Base-by-base conservation (phyloP, 306 rosid genomes). In the Vachellia pachyceras region DNA sequence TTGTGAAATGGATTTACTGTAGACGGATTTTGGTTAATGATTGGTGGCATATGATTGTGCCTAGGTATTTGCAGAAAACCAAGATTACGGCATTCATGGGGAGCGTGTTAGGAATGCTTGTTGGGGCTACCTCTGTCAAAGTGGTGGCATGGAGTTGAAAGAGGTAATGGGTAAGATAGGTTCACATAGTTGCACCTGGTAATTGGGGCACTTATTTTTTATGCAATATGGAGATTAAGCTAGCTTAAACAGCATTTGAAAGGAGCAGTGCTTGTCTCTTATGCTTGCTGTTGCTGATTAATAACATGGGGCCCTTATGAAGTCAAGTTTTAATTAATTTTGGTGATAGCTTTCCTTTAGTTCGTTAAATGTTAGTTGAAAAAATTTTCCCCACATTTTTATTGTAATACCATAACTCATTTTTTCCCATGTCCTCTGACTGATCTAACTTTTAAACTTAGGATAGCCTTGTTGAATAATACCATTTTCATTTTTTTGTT, bases 41-140 rank as follows among this genome's bases (percentile, higher is more conserved):
- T 72, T 81, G 61, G 84, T 33, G 76, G 23, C 23, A 80, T 58
- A 65, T 88, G 41, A 47, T 78, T 76, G 65, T 81, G 71, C 55
- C 77, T 84, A 95, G 99, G 94, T 93, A 74, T 93, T 95, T 85
- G 98, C 98, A 0, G 98, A 93, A 92, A 90, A 89, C 84, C 99
- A 95, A 88, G 97, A 95, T 80, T 95, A 95, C 47, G 99, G 99
- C 77, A 81, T 89, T 85, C 94, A 95, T 74, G 98, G 99, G 76
- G 99, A 95, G 45, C 98, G 94, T 42, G 99, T 95, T 68, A 88
- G 97, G 82, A 95, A 84, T 85, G 98, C 99, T 82, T 95, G 99
- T 88, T 95, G 98, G 99, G 99, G 99, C 25, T 95, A 93, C 87
- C 99, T 95, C 76, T 95, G 99, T 86, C 99, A 95, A 90, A 93